These are phyloP conservation scores for Talaromyces sp. DNA, from an alignment of 2,329 filamentous ascomycete species.

Conservation along the genomic window DNA sequence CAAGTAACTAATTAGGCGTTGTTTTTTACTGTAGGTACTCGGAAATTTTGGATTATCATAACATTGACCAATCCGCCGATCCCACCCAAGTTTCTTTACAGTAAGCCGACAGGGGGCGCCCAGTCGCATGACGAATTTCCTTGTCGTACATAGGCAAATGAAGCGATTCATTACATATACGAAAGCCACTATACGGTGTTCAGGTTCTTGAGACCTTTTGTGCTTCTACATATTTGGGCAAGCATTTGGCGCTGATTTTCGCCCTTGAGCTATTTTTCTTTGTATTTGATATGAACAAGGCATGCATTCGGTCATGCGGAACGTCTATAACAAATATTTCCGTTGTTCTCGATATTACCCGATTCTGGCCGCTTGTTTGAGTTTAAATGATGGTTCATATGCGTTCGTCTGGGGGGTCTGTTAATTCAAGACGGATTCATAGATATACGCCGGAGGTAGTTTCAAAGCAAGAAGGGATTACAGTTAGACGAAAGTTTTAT, in stretches of 20 bases:
- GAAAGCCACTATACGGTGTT: constrained; percentile 10
- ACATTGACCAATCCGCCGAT: constrained; percentile 61
- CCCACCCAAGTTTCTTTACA: constrained; percentile 13
- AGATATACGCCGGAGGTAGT: constrained; percentile 8
- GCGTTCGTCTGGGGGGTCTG: background rate
- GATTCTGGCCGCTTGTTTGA: background rate
- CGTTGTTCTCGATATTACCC: constrained; percentile 1
- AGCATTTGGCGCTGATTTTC: constrained; percentile 12
- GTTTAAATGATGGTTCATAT: constrained; percentile 1
- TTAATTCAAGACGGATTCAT: constrained; percentile 17
- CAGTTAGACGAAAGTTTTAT: background rate
- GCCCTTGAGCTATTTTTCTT: background rate
- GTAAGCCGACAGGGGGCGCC: background rate
- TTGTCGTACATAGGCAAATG: constrained; percentile 8
- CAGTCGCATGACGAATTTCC: constrained; percentile 1
- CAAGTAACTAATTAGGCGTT: constrained; percentile 15
- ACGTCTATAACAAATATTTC: constrained; percentile 1
- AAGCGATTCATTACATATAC: constrained; percentile 10
- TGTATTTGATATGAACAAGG: background rate
- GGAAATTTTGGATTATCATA: constrained; percentile 97
- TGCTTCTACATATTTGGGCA: constrained; percentile 9
- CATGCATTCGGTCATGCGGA: background rate
- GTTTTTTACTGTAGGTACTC: constrained; percentile 69
- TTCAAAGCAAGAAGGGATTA: background rate
- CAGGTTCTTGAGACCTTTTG: constrained; percentile 7